These are phyloP conservation scores for Beauveria australis DNA, from an alignment of 2,329 filamentous ascomycete species.

Conservation along the genomic window DNA sequence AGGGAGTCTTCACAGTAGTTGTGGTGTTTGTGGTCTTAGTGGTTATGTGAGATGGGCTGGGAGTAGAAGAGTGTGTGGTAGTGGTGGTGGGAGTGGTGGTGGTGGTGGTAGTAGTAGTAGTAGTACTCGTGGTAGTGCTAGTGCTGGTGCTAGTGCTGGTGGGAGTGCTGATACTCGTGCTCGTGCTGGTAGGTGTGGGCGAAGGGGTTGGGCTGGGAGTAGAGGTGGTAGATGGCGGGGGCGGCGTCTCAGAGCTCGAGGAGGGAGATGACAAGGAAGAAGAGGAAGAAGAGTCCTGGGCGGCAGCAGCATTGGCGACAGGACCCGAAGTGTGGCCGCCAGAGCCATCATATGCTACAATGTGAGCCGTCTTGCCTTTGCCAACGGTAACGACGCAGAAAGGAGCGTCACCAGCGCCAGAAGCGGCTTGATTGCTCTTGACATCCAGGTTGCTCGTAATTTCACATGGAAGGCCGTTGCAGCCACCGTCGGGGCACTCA, in stretches of 20 bases:
- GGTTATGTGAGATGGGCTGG: not conserved
- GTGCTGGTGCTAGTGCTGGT: not conserved
- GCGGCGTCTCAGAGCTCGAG: constrained; percentile 13
- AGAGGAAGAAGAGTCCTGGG: constrained; percentile 14
- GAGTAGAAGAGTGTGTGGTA: not conserved
- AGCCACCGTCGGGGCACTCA: constrained; percentile 56
- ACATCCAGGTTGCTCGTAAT: constrained; percentile 61
- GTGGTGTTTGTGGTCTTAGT: constrained; percentile 10
- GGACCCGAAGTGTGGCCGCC: constrained; percentile 13
- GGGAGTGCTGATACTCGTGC: constrained; percentile 3
- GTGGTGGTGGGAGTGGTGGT: constrained; percentile 9
- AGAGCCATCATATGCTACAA: constrained; percentile 48
- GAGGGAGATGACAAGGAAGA: constrained; percentile 2
- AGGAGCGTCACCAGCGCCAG: constrained; percentile 57
- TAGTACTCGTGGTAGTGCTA: constrained; percentile 12
- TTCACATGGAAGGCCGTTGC: constrained; percentile 66
- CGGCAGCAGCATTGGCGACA: constrained; percentile 13
- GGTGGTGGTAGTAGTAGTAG: constrained; percentile 12
- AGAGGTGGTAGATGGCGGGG: constrained; percentile 17
- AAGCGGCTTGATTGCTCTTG: constrained; percentile 41
- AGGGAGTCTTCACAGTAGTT: constrained; percentile 12
- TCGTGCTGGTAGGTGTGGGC: constrained; percentile 15
- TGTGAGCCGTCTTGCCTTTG: constrained; percentile 55
- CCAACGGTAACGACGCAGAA: constrained; percentile 74
- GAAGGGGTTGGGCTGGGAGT: constrained; percentile 21